phyloP scores from a whole-genome alignment of 192 early-diverging fungal genomes.

The Backusella tarrabulga region DNA sequence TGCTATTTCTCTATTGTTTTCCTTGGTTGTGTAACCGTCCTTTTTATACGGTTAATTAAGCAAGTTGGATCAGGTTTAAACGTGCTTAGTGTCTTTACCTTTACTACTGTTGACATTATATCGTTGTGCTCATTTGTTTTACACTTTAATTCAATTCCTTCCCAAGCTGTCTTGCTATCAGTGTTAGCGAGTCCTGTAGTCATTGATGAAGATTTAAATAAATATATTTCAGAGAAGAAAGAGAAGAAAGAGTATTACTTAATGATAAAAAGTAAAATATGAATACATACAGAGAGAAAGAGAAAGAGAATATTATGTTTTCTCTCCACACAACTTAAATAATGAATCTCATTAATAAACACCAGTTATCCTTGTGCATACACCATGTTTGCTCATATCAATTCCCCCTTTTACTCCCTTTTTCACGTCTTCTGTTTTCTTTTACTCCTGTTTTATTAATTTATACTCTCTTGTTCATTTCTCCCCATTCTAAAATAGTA shows the following conservation, averaged over 20 bases:
- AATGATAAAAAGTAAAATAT: neutral
- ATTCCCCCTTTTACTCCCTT: neutral
- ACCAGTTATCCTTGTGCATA: neutral
- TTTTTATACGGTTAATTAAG: neutral
- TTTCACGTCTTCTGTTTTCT: neutral
- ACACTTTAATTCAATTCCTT: neutral
- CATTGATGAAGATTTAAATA: neutral
- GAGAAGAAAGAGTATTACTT: neutral
- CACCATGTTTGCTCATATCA: neutral
- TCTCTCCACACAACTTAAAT: neutral
- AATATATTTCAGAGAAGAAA: neutral
- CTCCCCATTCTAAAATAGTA: neutral
- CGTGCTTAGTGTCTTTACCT: neutral
- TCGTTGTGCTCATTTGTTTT: neutral
- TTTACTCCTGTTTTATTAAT: conserved; percentile 1
- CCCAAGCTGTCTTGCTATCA: neutral
- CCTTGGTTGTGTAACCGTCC: neutral
- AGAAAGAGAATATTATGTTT: neutral
- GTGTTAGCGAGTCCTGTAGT: neutral
- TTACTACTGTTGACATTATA: neutral
- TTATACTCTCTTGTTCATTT: neutral
- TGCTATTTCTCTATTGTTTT: neutral
- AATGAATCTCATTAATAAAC: neutral
- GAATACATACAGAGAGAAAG: neutral
- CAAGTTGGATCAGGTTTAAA: neutral